A percentile compares a stretch with the other conserved stretches of the same genome.
Evolutionary conservation across 2,329 filamentous ascomycete genomes (phyloP).

Genomic region (Colletotrichum tabaci): DNA sequence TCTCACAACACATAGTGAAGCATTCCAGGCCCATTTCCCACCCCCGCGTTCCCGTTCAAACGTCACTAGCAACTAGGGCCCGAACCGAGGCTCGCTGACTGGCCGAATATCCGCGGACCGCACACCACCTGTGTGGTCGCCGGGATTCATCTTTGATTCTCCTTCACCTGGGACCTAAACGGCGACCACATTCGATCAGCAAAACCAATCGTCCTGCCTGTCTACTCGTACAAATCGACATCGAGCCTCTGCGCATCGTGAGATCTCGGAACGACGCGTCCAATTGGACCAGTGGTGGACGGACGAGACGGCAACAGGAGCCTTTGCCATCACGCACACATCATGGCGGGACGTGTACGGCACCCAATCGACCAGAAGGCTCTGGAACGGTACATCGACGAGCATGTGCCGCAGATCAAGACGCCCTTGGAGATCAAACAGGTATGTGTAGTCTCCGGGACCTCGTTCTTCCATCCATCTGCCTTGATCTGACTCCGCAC

Average conservation of each 20-base stretch:
- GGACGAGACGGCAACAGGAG: neutral
- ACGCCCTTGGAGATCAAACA: constrained; percentile 90
- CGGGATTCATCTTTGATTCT: neutral
- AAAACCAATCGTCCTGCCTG: no score
- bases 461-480: neutral
- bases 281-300: neutral
- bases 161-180: neutral
- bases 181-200: constrained; percentile 6
- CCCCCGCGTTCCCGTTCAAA: constrained; percentile 6
- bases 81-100: constrained; percentile 13
- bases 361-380: constrained; percentile 90
- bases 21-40: neutral
- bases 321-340: constrained; percentile 23
- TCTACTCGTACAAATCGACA: neutral
- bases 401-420: constrained; percentile 87
- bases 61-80: constrained; percentile 3
- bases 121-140: neutral
- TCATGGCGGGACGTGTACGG: constrained; percentile 88
- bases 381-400: constrained; percentile 83
- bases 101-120: no score
- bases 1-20: neutral
- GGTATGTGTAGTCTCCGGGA: constrained; percentile 63
- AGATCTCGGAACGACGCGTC: neutral
- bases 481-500: constrained; percentile 3
- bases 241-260: neutral